Base-by-base conservation (phyloP, 2,329 filamentous ascomycete genomes). In the Elsinoe batatas region DNA sequence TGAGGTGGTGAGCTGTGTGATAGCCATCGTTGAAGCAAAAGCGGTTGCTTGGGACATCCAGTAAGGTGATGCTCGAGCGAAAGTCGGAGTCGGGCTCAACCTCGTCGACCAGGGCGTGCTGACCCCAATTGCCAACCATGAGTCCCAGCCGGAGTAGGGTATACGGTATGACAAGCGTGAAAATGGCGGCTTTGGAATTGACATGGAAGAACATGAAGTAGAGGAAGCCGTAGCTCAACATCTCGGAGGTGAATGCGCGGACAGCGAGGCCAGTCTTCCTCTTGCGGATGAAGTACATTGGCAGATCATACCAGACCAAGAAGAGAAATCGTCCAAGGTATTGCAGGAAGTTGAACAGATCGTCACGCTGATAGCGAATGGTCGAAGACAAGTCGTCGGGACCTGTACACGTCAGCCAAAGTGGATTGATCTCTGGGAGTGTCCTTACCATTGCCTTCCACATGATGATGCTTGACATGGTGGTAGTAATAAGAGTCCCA, bases 401-500 rank as follows among this genome's bases (percentile, higher is more conserved):
- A 0, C 87, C 38, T 42, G 40, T 37, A 22, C 37, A 18, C 15
- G 18, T n/a, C 17, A 35, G 33, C 13, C 3, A n/a, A 5, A 42
- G 15, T 13, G 6, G 13, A 3, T 10, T 49, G 18, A 50, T 2
- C n/a, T 36, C 32, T 42, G 3, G 7, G 15, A 42, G 10, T 18
- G 2, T 42, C 5, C 38, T 42, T 18, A 42, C 38, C 87, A 63
- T 91, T 91, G 59, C 82, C 84, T 70, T 91, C 87, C 56, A 91
- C 82, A 61, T 91, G 87, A 65, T 91, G 87, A 65, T 90, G 86
- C 73, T 91, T 91, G 65, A 91, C 85, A 64, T 91, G 87, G 65
- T 91, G 87, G 65, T 89, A 91, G 67, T 79, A 91, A 71, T 91
- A 91, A 1, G 83, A 84, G 70, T 91, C 88, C 85, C 86, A 90